phyloP scores from a whole-genome alignment of 192 early-diverging fungal genomes.

The Gorgonomyces haynaldii region DNA sequence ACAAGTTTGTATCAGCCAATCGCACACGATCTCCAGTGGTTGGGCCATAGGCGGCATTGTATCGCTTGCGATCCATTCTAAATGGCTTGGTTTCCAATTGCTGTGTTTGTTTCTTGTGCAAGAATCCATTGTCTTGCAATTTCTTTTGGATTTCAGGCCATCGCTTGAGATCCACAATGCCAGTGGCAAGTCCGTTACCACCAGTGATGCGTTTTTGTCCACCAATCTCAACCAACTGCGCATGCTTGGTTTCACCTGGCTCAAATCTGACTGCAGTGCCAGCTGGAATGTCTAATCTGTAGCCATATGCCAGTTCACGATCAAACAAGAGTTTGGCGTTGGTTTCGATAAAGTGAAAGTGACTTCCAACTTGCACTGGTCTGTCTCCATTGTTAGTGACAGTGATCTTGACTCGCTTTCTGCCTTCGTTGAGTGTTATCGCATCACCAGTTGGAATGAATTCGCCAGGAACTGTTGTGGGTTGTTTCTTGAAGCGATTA shows the following conservation, averaged over 20 bases:
- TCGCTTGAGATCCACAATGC: slow-evolving; percentile 45
- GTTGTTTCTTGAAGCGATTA: slow-evolving; percentile 27
- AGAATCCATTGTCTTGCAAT: slow-evolving; percentile 41
- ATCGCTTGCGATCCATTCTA: slow-evolving; percentile 64
- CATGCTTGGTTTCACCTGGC: slow-evolving; percentile 82
- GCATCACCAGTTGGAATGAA: slow-evolving; percentile 52
- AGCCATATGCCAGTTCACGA: slow-evolving; percentile 70
- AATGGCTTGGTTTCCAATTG: slow-evolving; percentile 41
- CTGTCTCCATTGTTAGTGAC: slow-evolving; percentile 92
- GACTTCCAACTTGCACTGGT: slow-evolving; percentile 89
- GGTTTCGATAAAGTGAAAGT: slow-evolving; percentile 94
- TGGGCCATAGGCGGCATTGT: slow-evolving; percentile 86
- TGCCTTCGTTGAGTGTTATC: slow-evolving; percentile 69
- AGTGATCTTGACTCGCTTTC: slow-evolving; percentile 50
- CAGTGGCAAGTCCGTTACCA: slow-evolving; percentile 74
- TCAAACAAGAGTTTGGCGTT: slow-evolving; percentile 76
- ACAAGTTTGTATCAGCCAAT: slow-evolving; percentile 74
- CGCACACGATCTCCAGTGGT: slow-evolving; percentile 83
- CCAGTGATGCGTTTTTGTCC: slow-evolving; percentile 70
- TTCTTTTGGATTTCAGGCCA: slow-evolving; percentile 40
- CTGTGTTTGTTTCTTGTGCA: slow-evolving; percentile 43
- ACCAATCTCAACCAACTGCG: slow-evolving; percentile 71
- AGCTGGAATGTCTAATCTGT: slow-evolving; percentile 82
- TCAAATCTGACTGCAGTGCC: slow-evolving; percentile 94
- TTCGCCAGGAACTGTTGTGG: slow-evolving; percentile 42